phyloP scores from a whole-genome alignment of 352 stramenopile genomes.

The Globisporangium radiosum region DNA sequence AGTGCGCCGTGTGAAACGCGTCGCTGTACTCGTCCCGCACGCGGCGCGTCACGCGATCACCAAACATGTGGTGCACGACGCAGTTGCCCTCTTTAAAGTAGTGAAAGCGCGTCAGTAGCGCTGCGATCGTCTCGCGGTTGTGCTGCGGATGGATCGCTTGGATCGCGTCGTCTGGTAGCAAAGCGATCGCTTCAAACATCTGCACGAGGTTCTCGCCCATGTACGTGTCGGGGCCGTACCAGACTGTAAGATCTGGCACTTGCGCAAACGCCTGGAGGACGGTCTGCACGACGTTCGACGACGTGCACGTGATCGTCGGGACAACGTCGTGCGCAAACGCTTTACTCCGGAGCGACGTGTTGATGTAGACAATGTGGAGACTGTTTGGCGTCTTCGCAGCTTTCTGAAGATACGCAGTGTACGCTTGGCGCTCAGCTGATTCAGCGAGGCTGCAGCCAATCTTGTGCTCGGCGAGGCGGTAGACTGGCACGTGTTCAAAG shows the following conservation, averaged over 20 bases:
- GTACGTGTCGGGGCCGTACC: conserved; percentile 95
- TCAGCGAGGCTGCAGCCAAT: conserved; percentile 96
- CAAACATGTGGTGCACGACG: conserved; percentile 98
- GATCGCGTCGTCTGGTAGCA: conserved; percentile 81
- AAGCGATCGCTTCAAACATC: conserved; percentile 85
- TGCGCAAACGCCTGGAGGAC: conserved; percentile 93
- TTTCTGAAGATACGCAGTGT: conserved; percentile 91
- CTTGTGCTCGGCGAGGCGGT: conserved; percentile 85
- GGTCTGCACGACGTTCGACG: conserved; percentile 94
- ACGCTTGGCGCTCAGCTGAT: conserved; percentile 89
- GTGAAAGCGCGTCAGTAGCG: conserved; percentile 85
- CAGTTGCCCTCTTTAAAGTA: conserved; percentile 97
- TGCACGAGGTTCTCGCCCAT: conserved; percentile 97
- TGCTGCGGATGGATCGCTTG: conserved; percentile 77
- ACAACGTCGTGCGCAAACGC: conserved; percentile 90
- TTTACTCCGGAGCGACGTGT: conserved; percentile 96
- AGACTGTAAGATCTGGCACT: conserved; percentile 87
- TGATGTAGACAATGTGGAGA: conserved; percentile 98
- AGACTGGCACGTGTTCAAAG: conserved; percentile 91
- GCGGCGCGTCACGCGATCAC: conserved; percentile 89
- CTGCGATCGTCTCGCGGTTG: conserved; percentile 73
- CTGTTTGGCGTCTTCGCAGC: conserved; percentile 81
- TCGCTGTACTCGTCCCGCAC: conserved; percentile 90
- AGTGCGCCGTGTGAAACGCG: conserved; percentile 94
- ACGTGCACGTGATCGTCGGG: conserved; percentile 96